Evolutionary conservation across 2,329 filamentous ascomycete genomes (phyloP).

Genomic region (Fusarium xyrophilum): DNA sequence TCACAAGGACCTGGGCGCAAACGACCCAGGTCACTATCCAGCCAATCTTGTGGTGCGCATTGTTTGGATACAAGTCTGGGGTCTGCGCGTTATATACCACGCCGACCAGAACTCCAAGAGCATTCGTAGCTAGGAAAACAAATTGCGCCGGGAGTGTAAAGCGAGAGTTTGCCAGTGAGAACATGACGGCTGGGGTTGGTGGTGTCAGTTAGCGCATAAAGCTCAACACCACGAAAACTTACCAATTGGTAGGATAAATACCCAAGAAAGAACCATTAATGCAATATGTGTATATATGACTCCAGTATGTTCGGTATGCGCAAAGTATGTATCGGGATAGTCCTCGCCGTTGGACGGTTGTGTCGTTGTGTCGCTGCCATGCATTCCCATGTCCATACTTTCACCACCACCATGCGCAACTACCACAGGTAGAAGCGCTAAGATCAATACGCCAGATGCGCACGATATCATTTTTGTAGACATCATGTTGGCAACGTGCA

Average conservation of each 20-base stretch:
- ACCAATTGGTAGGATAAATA: constrained; percentile 76
- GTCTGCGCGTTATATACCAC: constrained; percentile 80
- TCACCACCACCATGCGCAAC: constrained; percentile 32
- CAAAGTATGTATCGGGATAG: constrained; percentile 65
- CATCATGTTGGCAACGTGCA: background rate
- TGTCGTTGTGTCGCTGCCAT: constrained; percentile 13
- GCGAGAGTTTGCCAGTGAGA: constrained; percentile 81
- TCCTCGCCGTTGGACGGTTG: constrained; percentile 41
- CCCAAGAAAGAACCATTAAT: constrained; percentile 75
- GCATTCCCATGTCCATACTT: constrained; percentile 9
- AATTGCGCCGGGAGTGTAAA: constrained; percentile 75
- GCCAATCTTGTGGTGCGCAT: constrained; percentile 86
- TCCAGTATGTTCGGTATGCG: constrained; percentile 57
- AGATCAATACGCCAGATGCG: constrained; percentile 1
- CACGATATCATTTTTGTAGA: background rate
- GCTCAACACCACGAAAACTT: constrained; percentile 46
- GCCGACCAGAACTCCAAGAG: constrained; percentile 68
- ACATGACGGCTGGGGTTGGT: constrained; percentile 72
- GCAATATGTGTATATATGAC: constrained; percentile 74
- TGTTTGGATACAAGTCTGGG: constrained; percentile 84
- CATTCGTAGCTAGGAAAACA: constrained; percentile 69
- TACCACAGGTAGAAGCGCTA: constrained; percentile 29
- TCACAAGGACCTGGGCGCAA: constrained; percentile 72
- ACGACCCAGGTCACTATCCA: constrained; percentile 82
- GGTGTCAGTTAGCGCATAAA: constrained; percentile 7